Percentiles rank a stretch among this genome's conserved stretches.
Evolutionary conservation across 106 monocot species (phyloP).

Genomic region (Dioscorea alata): DNA sequence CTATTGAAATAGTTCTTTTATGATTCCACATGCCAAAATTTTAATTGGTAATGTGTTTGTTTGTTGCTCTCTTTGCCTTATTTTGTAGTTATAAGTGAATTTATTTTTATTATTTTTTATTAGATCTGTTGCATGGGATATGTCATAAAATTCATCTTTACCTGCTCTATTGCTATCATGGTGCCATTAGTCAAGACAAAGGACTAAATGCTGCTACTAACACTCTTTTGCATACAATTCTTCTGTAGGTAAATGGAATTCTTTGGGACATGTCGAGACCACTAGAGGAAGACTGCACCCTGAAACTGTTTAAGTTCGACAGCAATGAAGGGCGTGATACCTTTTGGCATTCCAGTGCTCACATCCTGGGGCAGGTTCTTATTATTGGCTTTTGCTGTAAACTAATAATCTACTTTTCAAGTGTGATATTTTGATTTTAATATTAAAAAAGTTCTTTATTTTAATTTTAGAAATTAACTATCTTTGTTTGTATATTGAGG

Average conservation of each 20-base stretch:
- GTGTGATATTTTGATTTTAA: not conserved
- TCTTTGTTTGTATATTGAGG: too few relatives aligned
- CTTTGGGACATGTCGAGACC: constrained; percentile 98
- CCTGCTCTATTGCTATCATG: too few relatives aligned
- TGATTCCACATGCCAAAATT: too few relatives aligned
- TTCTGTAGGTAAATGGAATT: constrained; percentile 64
- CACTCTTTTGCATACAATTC: not conserved
- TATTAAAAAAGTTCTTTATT: not conserved
- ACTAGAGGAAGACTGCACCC: constrained; percentile 72
- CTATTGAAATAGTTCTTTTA: too few relatives aligned
- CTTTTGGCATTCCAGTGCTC: constrained; percentile 99
- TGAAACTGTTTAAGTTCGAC: constrained; percentile 87
- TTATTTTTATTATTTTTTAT: too few relatives aligned
- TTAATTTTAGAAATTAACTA: not conserved
- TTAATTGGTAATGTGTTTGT: too few relatives aligned
- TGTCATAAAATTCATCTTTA: too few relatives aligned
- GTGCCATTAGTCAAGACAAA: too few relatives aligned
- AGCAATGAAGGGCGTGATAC: constrained; percentile 90
- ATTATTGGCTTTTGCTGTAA: not conserved
- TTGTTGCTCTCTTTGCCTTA: too few relatives aligned
- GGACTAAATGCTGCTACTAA: not conserved
- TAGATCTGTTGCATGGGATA: too few relatives aligned
- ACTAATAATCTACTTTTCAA: not conserved
- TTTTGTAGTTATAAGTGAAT: too few relatives aligned
- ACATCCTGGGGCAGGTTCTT: constrained; percentile 91